phyloP scores from a whole-genome alignment of 208 protist species.

The Trypanosoma vivax region DNA sequence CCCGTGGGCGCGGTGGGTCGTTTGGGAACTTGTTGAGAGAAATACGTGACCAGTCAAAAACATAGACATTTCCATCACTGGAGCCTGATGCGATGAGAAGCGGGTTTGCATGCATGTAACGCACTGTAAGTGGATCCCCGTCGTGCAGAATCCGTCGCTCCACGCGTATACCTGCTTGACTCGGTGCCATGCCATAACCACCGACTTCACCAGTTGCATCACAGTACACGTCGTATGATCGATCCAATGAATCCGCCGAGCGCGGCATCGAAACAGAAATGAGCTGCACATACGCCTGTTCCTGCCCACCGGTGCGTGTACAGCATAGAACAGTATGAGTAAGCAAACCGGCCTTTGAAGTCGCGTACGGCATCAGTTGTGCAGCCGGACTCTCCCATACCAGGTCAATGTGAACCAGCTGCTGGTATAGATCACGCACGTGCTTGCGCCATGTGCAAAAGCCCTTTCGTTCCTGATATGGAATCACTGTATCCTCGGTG shows the following conservation, averaged over 20 bases:
- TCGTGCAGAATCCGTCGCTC: constrained; percentile 84
- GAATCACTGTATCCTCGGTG: constrained; percentile 6
- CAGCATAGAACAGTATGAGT: constrained; percentile 76
- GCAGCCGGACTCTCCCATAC: constrained; percentile 80
- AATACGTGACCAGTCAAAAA: constrained; percentile 88
- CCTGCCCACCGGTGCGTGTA: constrained; percentile 68
- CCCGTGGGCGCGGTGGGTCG: constrained; percentile 77
- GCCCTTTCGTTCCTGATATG: constrained; percentile 64
- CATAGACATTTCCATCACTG: constrained; percentile 72
- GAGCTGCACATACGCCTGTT: constrained; percentile 83
- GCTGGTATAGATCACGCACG: constrained; percentile 78
- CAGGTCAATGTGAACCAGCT: constrained; percentile 79
- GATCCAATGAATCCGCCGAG: constrained; percentile 37
- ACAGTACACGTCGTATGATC: constrained; percentile 41
- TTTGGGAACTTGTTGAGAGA: constrained; percentile 83
- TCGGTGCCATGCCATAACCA: constrained; percentile 83
- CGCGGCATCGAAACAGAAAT: constrained; percentile 58
- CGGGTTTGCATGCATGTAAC: constrained; percentile 84
- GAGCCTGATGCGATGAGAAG: constrained; percentile 73
- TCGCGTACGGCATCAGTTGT: constrained; percentile 81
- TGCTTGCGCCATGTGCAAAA: constrained; percentile 90
- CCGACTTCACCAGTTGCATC: constrained; percentile 87
- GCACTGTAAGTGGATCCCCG: constrained; percentile 73
- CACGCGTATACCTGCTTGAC: constrained; percentile 45
- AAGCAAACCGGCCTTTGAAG: constrained; percentile 34